A percentile compares a stretch with the other conserved stretches of the same genome.
Evolutionary conservation across 768 basidiomycete species (phyloP).

Genomic region (Omphalotus guepiniiformis): DNA sequence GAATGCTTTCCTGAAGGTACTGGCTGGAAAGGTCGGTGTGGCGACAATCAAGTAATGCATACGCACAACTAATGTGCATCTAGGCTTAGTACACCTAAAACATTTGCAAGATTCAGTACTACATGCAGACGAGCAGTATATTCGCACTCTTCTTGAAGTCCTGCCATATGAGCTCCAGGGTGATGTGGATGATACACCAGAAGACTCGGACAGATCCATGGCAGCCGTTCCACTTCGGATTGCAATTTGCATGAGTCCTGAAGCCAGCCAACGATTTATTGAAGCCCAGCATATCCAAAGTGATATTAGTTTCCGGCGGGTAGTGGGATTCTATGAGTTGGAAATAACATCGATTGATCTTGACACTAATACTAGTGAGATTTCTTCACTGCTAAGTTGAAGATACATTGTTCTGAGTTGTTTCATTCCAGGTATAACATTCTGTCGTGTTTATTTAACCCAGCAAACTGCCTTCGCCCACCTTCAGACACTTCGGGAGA

Average conservation of each 20-base stretch:
- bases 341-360: constrained; percentile 19
- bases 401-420: not conserved
- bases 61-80: not conserved
- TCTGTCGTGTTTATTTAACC: constrained; percentile 17
- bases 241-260: constrained; percentile 17
- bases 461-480: constrained; percentile 17
- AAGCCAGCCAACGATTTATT: constrained; percentile 13
- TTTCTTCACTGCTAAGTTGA: not conserved
- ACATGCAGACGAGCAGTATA: constrained; percentile 8
- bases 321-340: constrained; percentile 24
- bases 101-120: constrained; percentile 7
- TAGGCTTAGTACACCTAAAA: constrained; percentile 15
- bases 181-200: not conserved
- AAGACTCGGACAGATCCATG: not conserved
- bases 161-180: not conserved
- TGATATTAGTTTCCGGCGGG: constrained; percentile 22
- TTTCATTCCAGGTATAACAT: constrained; percentile 15
- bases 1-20: constrained; percentile 16
- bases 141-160: constrained; percentile 6
- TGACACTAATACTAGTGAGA: constrained; percentile 17
- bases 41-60: not conserved
- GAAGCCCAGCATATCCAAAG: constrained; percentile 20
- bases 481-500: constrained; percentile 7
- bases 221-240: constrained; percentile 3
- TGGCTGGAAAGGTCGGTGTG: constrained; percentile 19